A percentile compares a stretch with the other conserved stretches of the same genome.
Evolutionary conservation across 495 filamentous ascomycete species (phyloP).

Genomic region (Penicillium bovifimosum): DNA sequence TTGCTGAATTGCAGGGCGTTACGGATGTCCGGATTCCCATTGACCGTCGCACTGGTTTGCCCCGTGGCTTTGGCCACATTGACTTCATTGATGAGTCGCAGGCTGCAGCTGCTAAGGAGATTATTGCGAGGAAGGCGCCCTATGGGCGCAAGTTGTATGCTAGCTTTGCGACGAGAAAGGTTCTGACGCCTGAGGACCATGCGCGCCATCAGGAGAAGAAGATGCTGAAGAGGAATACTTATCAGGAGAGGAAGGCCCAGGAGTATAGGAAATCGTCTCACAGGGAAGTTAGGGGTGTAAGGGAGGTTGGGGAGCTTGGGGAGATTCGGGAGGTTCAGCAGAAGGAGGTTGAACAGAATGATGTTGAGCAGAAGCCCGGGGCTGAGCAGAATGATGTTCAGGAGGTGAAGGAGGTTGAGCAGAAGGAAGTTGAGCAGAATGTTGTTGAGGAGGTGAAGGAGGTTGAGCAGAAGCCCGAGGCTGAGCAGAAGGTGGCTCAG

Average conservation of each 20-base stretch:
- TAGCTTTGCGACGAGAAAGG: slow-evolving; percentile 47
- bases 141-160: slow-evolving; percentile 62
- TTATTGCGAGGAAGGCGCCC: slow-evolving; percentile 52
- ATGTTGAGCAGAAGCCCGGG: too few relatives aligned
- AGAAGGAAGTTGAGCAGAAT: too few relatives aligned
- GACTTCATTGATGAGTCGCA: slow-evolving; percentile 68
- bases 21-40: slow-evolving; percentile 83
- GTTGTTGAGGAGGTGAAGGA: too few relatives aligned
- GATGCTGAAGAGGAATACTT: background rate
- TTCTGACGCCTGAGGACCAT: background rate
- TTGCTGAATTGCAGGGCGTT: slow-evolving; percentile 65
- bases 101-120: slow-evolving; percentile 52
- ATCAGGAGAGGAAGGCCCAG: background rate
- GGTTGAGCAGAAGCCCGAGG: too few relatives aligned
- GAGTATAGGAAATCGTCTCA: too few relatives aligned
- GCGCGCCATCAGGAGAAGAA: slow-evolving; percentile 2
- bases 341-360: too few relatives aligned
- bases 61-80: slow-evolving; percentile 83
- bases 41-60: slow-evolving; percentile 80
- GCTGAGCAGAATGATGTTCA: too few relatives aligned
- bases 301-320: background rate
- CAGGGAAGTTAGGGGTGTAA: background rate
- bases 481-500: too few relatives aligned
- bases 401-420: background rate
- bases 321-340: background rate